phyloP scores from a whole-genome alignment of 1,284 basidiomycete genomes.

The Microstroma glucosiphilum region DNA sequence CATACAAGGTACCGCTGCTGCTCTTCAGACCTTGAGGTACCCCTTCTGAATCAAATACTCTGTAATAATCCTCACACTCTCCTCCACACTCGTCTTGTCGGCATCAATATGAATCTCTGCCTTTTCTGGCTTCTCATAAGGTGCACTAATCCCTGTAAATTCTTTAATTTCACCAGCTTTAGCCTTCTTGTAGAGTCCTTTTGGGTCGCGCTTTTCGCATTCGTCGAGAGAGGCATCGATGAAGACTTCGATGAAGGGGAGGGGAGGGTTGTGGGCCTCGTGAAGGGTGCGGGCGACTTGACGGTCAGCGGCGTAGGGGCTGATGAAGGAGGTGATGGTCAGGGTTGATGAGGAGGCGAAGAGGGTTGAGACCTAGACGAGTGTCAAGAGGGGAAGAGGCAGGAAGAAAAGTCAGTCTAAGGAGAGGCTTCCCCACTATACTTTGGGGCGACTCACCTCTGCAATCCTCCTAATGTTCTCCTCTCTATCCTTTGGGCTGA shows the following conservation, averaged over 20 bases:
- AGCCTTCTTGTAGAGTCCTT: constrained; percentile 96
- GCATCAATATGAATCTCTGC: constrained; percentile 93
- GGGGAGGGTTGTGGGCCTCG: constrained; percentile 55
- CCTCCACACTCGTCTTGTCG: constrained; percentile 68
- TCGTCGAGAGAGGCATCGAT: constrained; percentile 84
- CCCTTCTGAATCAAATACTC: constrained; percentile 68
- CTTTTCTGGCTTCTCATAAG: constrained; percentile 80
- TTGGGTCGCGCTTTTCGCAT: constrained; percentile 89
- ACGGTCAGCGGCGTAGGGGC: constrained; percentile 83
- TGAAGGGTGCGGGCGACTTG: constrained; percentile 78
- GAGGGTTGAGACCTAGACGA: constrained; percentile 74
- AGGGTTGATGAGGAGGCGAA: constrained; percentile 83
- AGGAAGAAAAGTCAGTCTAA: constrained; percentile 12
- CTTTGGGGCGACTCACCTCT: constrained; percentile 60
- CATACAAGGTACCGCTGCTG: no score
- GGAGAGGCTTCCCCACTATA: no score
- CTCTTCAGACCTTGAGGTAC: constrained; percentile 24
- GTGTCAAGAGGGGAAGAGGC: constrained; percentile 4
- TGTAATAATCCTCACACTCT: constrained; percentile 73
- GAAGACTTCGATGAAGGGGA: constrained; percentile 85
- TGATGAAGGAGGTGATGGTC: constrained; percentile 93
- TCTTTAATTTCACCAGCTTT: constrained; percentile 94
- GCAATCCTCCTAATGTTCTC: constrained; percentile 98
- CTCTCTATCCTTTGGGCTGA: constrained; percentile 85
- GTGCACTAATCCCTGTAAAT: constrained; percentile 95